Percentiles rank a stretch among this genome's conserved stretches.
phyloP scores from a whole-genome alignment of 179 eudicot genomes.

The Vitellaria paradoxa region DNA sequence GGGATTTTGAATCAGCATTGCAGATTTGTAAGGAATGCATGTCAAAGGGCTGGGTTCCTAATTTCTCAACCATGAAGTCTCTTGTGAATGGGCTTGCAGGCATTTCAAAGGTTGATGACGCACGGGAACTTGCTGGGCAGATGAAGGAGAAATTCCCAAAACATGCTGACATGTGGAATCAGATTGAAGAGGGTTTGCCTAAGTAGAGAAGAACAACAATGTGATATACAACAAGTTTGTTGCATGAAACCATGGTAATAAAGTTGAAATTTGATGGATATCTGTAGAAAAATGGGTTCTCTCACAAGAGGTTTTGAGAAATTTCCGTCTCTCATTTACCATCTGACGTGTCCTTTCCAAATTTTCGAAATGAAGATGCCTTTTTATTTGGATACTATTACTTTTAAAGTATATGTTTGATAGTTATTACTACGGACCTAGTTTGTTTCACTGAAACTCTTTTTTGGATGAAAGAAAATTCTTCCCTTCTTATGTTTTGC shows the following conservation, averaged over 20 bases:
- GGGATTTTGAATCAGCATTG: conserved; percentile 69
- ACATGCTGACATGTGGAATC: conserved; percentile 56
- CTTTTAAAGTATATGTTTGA: background rate
- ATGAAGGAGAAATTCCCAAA: conserved; percentile 65
- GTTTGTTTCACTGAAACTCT: background rate
- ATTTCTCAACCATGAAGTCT: conserved; percentile 61
- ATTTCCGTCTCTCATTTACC: conserved; percentile 10
- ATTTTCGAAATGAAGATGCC: background rate
- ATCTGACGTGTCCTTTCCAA: background rate
- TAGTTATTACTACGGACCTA: background rate
- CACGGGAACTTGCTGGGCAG: conserved; percentile 50
- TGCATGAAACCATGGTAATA: conserved; percentile 2
- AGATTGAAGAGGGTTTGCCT: conserved; percentile 59
- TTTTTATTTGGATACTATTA: background rate
- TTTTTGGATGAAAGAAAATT: background rate
- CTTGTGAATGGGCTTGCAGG: conserved; percentile 74
- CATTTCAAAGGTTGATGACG: conserved; percentile 66
- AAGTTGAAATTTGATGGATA: conserved; percentile 4
- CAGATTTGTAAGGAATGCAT: conserved; percentile 53
- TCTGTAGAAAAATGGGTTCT: conserved; percentile 6
- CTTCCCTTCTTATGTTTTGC: background rate
- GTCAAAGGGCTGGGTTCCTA: conserved; percentile 68
- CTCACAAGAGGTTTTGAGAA: background rate
- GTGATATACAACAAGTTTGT: conserved; percentile 1
- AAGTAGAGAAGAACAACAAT: conserved; percentile 20